Evolutionary conservation across 169 alveolate species (phyloP), one percentile per base, ranked within the genome.

Genomic region (Plasmodium gonderi): DNA sequence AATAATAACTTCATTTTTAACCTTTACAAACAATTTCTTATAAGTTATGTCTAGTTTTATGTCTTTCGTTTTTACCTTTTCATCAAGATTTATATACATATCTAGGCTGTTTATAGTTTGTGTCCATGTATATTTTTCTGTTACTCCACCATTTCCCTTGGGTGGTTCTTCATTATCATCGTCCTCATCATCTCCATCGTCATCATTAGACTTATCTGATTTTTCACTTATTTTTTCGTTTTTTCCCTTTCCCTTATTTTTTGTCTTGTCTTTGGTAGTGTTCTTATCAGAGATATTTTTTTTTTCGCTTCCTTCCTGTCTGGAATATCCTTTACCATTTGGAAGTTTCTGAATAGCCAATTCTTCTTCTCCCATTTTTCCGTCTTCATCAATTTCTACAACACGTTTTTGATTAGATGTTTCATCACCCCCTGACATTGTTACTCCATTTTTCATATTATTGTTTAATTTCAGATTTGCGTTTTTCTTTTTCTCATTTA

Each of bases 101-200:
- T 94, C 97, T 75, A 91, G 79, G 23, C 96, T 98, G 26, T 91
- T 91, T 45, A 97, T 95, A 31, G 99, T 98, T 91, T 98, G 99
- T 31, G 98, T 96, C 99, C 99, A 98, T 6, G 92, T 81, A 75
- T 98, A 99, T 96, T 97, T 98, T 89, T 49, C 95, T 91, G 76
- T 96, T 85, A 20, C 80, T 20, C 97, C 97, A 3, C 97, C 97
- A 60, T 95, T 95, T 9, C 97, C 97, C 17, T 92, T 90, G 1
- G 96, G 97, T 8, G 80, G 92, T 38, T 38, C 87, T 33, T 23
- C 49, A 31, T 76, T 78, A 3, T 36, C 45, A 9, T n/a, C n/a
- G n/a, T n/a, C n/a, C n/a, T n/a, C n/a, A n/a, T n/a, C n/a, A n/a
- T n/a, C n/a, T n/a, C n/a, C n/a, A n/a, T n/a, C n/a, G n/a, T 77